Evolutionary conservation across 2,329 filamentous ascomycete species (phyloP).

Genomic region (Penicillium olsonii): DNA sequence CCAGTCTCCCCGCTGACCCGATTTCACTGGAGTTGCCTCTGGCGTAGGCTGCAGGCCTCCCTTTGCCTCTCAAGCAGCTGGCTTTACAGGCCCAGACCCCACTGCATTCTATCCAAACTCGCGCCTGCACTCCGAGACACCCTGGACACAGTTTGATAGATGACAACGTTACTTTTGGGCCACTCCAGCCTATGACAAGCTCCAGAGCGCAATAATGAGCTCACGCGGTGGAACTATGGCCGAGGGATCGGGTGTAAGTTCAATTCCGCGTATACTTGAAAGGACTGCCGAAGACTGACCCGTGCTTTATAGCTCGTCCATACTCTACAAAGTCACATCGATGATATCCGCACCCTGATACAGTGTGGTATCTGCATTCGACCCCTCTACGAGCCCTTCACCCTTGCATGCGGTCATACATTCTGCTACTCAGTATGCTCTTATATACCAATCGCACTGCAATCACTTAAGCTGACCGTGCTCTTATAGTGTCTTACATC

Average conservation of each 20-base stretch:
- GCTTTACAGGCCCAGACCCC: slow-evolving; percentile 15
- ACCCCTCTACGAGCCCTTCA: slow-evolving; percentile 70
- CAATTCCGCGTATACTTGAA: neutral
- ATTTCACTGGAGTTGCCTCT: neutral
- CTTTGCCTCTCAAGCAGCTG: slow-evolving; percentile 18
- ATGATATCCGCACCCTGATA: slow-evolving; percentile 61
- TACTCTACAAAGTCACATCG: slow-evolving; percentile 57
- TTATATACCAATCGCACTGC: neutral
- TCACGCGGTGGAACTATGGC: slow-evolving; percentile 11
- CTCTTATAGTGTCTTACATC: slow-evolving; percentile 55
- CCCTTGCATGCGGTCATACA: slow-evolving; percentile 68
- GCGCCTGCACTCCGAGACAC: slow-evolving; percentile 17
- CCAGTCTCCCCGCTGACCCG: neutral
- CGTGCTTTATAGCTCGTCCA: slow-evolving; percentile 35
- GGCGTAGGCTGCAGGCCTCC: neutral
- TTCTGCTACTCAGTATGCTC: slow-evolving; percentile 66
- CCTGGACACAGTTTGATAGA: slow-evolving; percentile 10
- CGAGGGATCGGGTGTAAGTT: slow-evolving; percentile 36
- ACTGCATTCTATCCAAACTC: slow-evolving; percentile 17
- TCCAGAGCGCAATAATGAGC: slow-evolving; percentile 11
- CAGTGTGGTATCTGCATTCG: slow-evolving; percentile 70
- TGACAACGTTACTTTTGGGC: neutral
- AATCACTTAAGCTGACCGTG: slow-evolving; percentile 19
- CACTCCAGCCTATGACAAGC: slow-evolving; percentile 4
- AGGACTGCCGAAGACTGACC: slow-evolving; percentile 14